Evolutionary conservation across 768 basidiomycete species (phyloP), one percentile per base, ranked within the genome.

Genomic region (Macrolepiota fuliginosa): DNA sequence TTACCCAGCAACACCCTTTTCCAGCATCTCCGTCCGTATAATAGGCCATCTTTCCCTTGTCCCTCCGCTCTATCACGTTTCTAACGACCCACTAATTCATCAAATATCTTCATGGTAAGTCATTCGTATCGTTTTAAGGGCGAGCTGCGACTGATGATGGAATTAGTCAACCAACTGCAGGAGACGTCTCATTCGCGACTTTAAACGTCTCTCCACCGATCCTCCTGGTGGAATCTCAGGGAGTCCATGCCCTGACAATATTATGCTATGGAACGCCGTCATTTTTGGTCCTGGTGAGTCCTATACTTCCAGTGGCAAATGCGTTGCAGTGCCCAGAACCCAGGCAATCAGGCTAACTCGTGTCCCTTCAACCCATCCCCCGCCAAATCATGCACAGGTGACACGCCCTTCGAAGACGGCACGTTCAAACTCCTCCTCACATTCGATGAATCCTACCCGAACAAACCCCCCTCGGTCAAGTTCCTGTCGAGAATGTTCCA

Each of bases 201-300:
- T 99, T 78, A 98, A 97, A 78, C 84, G 94, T 25, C 84, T 99
- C 47, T 93, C 94, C 50, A 89, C 88, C 24, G 97, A 98, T 71
- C 96, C 96, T 3, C 97, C 97, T 0, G 89, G 91, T 56, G 97
- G 97, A 5, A 94, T 99, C 66, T 96, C 94, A 3, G 97, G 96
- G 13, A 96, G 94, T 69, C 96, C 97, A 71, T 95, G 94, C 71
- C 89, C 94, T 2, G 97, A 98, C 72, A 98, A 98, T 73, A 97
- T 99, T 74, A 97, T 98, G 94, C 83, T 98, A 15, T 99, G 97
- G 97, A 99, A 99, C 69, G 97, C 97, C 1, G 97, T 99, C 61
- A 99, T 99, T 64, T 98, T 99, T 71, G 97, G 97, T 2, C 97
- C 97, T 75, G 90, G 96, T 95, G 62, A 70, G 89, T 76, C n/a